These are phyloP conservation scores for Penicillium brasilianum DNA, from an alignment of 2,329 filamentous ascomycete genomes.

Conservation along the genomic window DNA sequence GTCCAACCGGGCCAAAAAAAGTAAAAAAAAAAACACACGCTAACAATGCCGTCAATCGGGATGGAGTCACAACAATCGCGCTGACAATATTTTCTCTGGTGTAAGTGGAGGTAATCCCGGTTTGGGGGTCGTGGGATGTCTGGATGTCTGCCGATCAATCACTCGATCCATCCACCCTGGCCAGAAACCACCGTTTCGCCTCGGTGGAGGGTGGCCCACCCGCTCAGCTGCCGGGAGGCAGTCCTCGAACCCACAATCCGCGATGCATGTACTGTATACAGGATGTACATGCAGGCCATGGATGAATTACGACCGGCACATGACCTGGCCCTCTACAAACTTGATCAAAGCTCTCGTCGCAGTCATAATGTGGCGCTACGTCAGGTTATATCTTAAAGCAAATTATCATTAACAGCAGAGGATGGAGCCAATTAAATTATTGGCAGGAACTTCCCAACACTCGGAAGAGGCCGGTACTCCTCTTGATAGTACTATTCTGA, in stretches of 20 bases:
- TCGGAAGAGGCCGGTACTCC: no score
- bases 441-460: no score
- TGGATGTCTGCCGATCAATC: constrained; percentile 26
- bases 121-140: neutral
- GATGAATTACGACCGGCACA: constrained; percentile 22
- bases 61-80: no score
- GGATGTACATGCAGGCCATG: constrained; percentile 19
- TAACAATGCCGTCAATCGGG: neutral
- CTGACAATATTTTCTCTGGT: constrained; percentile 4
- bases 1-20: neutral
- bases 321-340: neutral
- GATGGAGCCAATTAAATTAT: no score
- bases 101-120: constrained; percentile 7
- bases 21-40: no score
- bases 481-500: no score
- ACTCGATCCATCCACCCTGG: constrained; percentile 19
- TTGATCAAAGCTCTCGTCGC: no score
- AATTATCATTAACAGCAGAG: no score
- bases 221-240: constrained; percentile 23
- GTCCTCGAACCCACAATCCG: neutral
- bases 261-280: neutral
- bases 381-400: no score
- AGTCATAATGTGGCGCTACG: no score
- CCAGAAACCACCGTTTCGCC: constrained; percentile 31
- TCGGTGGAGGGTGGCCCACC: constrained; percentile 24